phyloP scores from a whole-genome alignment of 2,329 filamentous ascomycete genomes.

The Epichloe gansuensis region DNA sequence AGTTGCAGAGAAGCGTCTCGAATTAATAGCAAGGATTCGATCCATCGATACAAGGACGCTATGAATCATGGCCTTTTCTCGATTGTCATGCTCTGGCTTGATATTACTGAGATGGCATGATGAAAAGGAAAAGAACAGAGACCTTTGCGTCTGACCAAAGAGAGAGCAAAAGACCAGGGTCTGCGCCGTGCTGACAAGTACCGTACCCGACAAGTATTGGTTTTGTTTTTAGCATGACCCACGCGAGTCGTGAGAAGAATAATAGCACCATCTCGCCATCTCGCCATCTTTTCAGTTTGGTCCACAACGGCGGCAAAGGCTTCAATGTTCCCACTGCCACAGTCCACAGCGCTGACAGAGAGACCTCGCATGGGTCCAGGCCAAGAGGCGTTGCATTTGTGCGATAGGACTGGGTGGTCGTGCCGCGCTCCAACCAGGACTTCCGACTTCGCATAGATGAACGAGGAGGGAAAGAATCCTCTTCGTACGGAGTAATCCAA shows the following conservation, averaged over 20 bases:
- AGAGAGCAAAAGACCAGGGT: neutral
- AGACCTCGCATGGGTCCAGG: neutral
- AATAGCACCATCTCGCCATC: neutral
- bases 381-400: conserved; percentile 3
- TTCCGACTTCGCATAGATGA: no score
- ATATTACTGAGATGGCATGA: no score
- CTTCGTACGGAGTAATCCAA: neutral
- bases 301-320: neutral
- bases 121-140: neutral
- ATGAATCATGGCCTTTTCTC: neutral
- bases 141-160: neutral
- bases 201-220: neutral
- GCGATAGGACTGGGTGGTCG: neutral
- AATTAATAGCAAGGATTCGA: neutral
- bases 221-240: neutral
- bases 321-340: neutral
- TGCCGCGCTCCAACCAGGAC: conserved; percentile 1
- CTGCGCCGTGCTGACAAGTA: neutral
- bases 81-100: neutral
- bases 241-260: neutral
- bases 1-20: neutral
- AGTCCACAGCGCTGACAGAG: neutral
- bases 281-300: neutral
- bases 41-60: neutral
- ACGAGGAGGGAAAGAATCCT: no score